These are phyloP conservation scores for Aspergillus fijiensis DNA, from an alignment of 2,329 filamentous ascomycete species.

Conservation along the genomic window DNA sequence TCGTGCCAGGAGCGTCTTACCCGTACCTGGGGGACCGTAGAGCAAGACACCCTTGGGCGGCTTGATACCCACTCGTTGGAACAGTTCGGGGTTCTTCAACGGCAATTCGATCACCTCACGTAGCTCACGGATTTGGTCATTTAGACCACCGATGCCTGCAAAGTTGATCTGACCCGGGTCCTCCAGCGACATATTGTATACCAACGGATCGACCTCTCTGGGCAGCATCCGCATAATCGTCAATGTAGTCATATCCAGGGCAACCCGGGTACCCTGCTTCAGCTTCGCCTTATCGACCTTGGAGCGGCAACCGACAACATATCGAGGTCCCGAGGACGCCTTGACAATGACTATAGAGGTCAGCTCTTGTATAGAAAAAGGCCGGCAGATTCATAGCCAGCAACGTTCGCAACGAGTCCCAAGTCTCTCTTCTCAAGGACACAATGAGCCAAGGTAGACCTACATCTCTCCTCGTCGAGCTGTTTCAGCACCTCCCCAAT, in stretches of 20 bases:
- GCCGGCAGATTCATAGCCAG: not conserved
- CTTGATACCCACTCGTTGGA: conserved; percentile 96
- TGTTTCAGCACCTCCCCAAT: conserved; percentile 99
- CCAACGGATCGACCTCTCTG: conserved; percentile 94
- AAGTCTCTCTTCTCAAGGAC: not conserved
- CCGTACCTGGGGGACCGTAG: conserved; percentile 94
- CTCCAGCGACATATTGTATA: conserved; percentile 99
- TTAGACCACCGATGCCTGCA: conserved; percentile 92
- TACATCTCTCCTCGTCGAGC: conserved; percentile 97
- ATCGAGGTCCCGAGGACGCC: conserved; percentile 92
- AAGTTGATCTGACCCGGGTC: conserved; percentile 98
- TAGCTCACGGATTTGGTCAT: conserved; percentile 96
- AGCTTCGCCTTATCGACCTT: conserved; percentile 97
- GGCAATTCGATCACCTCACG: conserved; percentile 97
- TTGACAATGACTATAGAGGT: conserved; percentile 82
- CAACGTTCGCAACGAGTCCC: not conserved
- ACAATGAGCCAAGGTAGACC: conserved; percentile 37
- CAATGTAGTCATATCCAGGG: conserved; percentile 97
- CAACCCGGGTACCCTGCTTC: conserved; percentile 97
- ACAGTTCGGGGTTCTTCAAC: conserved; percentile 97
- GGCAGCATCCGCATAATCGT: conserved; percentile 99
- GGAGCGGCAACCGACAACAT: conserved; percentile 96
- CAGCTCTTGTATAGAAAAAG: conserved; percentile 11
- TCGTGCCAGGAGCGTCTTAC: conserved; percentile 91
- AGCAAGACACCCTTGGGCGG: conserved; percentile 95